Base-by-base conservation (phyloP, 1,284 basidiomycete species). In the Rhodotorula sp. region DNA sequence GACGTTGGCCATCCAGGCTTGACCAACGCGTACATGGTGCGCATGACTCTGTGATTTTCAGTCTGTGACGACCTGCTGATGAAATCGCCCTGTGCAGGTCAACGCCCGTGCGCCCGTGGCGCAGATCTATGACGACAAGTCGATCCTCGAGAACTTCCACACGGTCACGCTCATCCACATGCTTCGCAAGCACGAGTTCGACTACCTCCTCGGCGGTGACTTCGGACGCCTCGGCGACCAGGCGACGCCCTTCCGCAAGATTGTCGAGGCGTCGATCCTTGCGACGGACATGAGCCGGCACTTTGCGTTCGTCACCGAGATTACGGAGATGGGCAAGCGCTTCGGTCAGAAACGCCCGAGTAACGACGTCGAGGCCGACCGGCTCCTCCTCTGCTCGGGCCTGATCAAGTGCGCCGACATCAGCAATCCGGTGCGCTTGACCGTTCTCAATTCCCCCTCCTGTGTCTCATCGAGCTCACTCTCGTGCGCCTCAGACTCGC, bases 341-440 rank as follows among this genome's bases (percentile, higher is more conserved):
- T 48, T 34, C 16, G 23, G 25, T 4, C 48, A 27, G 4, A 45
- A 61, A 19, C n/a, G 53, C n/a, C 7, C 23, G 19, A 42, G 53
- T 14, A 27, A 19, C 13, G 25, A 72, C 16, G 67, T 85, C 46
- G 80, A 81, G 69, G 82, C 84, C 68, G 85, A 88, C 70, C 86
- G 90, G 72, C 84, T 91, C 41, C 82, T 95, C 67, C 81, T 93
- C n/a, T 93, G 91, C 79, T 92, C 97, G 78, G 91, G 91, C 7
- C 84, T 97, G 63, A 90, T 97, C 82, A 97, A 97, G 82, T 96
- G 93, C 79, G 93, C 93, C 17, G 94, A 97, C 82, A 97, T 97
- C 79, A 94, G 91, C 80, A 97, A 97, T 81, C 93, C 94, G 17
- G 92, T 96, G 27, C 58, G 79, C 72, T 19, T 17, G 45, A 17